Conservation (phyloP, 164 flowering plant genomes). For the Echeveria elegans region DNA sequence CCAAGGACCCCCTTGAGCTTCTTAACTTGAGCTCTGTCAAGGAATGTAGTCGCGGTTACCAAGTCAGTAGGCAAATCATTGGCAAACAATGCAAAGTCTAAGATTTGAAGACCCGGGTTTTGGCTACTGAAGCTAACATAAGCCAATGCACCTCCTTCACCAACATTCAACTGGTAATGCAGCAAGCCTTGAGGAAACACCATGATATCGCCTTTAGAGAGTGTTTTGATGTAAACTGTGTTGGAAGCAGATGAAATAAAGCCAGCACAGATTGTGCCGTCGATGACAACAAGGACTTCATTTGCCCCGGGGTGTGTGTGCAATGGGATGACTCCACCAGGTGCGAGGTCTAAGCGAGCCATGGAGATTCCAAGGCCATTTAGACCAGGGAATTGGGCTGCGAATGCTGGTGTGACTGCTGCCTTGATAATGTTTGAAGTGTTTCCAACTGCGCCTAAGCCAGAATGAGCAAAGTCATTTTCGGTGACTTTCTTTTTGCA, state of each 20-base stretch:
- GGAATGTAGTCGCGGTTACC: conserved; percentile 41
- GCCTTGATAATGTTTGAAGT: conserved; percentile 65
- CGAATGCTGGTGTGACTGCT: conserved; percentile 67
- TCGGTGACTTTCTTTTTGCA: conserved; percentile 55
- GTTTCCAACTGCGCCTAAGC: conserved; percentile 52
- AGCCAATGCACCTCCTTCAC: conserved; percentile 24
- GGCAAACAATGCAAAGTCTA: conserved; percentile 35
- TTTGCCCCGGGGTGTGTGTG: conserved; percentile 59
- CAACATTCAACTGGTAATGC: conserved; percentile 53
- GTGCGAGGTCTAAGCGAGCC: conserved; percentile 59
- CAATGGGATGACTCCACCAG: conserved; percentile 59
- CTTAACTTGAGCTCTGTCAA: conserved; percentile 46
- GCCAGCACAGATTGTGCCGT: conserved; percentile 44
- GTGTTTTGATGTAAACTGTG: conserved; percentile 29
- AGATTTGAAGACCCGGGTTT: conserved; percentile 56
- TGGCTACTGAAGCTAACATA: conserved; percentile 48
- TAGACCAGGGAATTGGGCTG: conserved; percentile 46
- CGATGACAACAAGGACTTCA: conserved; percentile 30
- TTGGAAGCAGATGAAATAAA: conserved; percentile 34
- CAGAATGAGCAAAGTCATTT: conserved; percentile 53
- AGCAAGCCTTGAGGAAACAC: conserved; percentile 54
- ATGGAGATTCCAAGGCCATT: conserved; percentile 77
- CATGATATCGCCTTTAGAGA: conserved; percentile 46
- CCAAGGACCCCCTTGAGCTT: conserved; percentile 66
- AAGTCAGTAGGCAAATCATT: conserved; percentile 45